A percentile compares a stretch with the other conserved stretches of the same genome.
phyloP scores from a whole-genome alignment of 225 moss, liverwort and hornwort genomes.

The Rhytidiadelphus loreus region DNA sequence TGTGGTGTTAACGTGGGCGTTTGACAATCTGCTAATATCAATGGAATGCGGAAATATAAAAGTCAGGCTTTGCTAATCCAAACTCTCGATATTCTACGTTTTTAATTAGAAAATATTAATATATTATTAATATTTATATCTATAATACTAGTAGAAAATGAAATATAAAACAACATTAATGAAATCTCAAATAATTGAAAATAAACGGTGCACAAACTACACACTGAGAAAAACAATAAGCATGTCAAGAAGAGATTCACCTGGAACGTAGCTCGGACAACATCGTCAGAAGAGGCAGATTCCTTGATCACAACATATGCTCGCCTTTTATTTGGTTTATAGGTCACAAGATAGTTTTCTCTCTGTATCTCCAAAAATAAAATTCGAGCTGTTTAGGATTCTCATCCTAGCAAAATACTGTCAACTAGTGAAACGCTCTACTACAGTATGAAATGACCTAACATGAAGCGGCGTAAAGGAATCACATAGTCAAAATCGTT shows the following conservation, averaged over 20 bases:
- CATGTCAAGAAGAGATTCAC: conserved; percentile 14
- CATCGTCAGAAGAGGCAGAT: conserved; percentile 78
- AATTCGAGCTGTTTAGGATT: neutral
- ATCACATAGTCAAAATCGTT: neutral
- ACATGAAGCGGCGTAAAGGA: neutral
- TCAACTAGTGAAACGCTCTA: neutral
- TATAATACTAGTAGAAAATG: neutral
- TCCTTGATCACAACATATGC: conserved; percentile 91
- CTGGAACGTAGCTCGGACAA: conserved; percentile 87
- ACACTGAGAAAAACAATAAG: neutral
- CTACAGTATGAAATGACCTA: neutral
- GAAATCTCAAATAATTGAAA: neutral
- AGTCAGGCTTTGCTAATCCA: neutral
- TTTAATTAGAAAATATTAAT: neutral
- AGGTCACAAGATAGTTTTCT: conserved; percentile 82
- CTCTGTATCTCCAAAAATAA: conserved; percentile 24
- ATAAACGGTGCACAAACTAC: neutral
- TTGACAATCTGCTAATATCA: neutral
- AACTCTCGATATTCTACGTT: neutral
- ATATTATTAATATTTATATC: neutral
- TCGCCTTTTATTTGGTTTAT: conserved; percentile 56
- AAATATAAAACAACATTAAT: neutral
- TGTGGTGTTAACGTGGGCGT: neutral
- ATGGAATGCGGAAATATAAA: neutral
- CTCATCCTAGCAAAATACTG: neutral